Evolutionary conservation across 1,284 basidiomycete species (phyloP), one percentile per base, ranked within the genome.

Genomic region (Pisolithus thermaeus): DNA sequence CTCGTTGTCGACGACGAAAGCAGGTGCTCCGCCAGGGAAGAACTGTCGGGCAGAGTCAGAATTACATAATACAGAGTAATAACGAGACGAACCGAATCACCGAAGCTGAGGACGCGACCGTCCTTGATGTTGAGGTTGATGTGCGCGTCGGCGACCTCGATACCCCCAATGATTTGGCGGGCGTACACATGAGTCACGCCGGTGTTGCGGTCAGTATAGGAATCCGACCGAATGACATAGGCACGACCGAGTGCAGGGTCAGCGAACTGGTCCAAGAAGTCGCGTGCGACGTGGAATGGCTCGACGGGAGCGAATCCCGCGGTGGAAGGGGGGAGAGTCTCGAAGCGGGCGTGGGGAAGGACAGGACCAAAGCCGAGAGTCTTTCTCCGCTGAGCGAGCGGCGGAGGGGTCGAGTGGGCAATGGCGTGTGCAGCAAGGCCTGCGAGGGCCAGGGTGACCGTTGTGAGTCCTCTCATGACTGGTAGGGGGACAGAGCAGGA

Each of bases 41-140:
- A 90, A 88, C 81, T 90, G 52, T 54, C 51, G 35, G 46, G 55
- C 20, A 44, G 58, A 50, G 56, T 63, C 53, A 64, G 50, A 12
- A 35, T 39, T 18, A 5, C 27, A n/a, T 38, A 20, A 27, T 27
- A 51, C 47, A 50, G n/a, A 48, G 50, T 49, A 58, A 61, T 52
- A 60, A 25, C 50, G 51, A 14, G 3, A 73, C 85, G 54, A 58
- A 91, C 89, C 57, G 87, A 90, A 65, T 84, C 86, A 51, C 91
- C 91, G 60, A 84, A 90, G 1, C 88, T 92, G 46, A 94, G 63
- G 14, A 96, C 78, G 49, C 76, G 71, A 47, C 91, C 92, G 54
- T 88, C 79, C 70, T 86, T 87, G 65, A 95, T 75, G 73, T 96
- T 95, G 65, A 97, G 71, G 68, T 96, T 95, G 70, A 94, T 80